A percentile compares a stretch with the other conserved stretches of the same genome.
Conservation (phyloP, 371 early-diverging fungal species). For the Mortierella sp. region DNA sequence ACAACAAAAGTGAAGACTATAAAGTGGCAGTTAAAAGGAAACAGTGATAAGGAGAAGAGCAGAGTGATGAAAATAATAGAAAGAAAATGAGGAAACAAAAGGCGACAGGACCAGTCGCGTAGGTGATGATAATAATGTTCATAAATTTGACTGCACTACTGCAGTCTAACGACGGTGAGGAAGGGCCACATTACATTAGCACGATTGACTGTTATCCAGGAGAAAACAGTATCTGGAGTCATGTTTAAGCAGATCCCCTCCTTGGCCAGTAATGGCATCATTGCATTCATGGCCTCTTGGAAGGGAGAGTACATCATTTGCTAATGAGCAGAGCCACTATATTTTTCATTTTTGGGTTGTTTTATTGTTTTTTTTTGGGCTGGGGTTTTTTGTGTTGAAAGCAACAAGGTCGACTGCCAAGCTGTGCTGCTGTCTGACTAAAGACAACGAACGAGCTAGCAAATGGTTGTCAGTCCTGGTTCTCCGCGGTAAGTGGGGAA, state of each 20-base stretch:
- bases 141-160: background rate
- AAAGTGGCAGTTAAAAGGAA: background rate
- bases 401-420: background rate
- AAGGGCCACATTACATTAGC: background rate
- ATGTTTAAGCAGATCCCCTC: background rate
- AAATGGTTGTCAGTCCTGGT: background rate
- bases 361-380: background rate
- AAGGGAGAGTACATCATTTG: too few relatives aligned
- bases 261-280: background rate
- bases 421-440: background rate
- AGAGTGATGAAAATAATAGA: background rate
- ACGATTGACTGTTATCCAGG: background rate
- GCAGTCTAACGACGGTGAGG: background rate
- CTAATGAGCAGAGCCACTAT: background rate
- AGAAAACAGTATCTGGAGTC: constrained; percentile 3
- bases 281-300: background rate
- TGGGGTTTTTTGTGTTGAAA: background rate
- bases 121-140: too few relatives aligned
- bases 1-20: background rate
- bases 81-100: background rate
- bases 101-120: background rate
- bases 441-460: background rate
- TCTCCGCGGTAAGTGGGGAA: background rate
- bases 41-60: background rate
- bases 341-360: background rate